phyloP scores from a whole-genome alignment of 2,329 filamentous ascomycete species.

The Pseudohalonectria lignicola region DNA sequence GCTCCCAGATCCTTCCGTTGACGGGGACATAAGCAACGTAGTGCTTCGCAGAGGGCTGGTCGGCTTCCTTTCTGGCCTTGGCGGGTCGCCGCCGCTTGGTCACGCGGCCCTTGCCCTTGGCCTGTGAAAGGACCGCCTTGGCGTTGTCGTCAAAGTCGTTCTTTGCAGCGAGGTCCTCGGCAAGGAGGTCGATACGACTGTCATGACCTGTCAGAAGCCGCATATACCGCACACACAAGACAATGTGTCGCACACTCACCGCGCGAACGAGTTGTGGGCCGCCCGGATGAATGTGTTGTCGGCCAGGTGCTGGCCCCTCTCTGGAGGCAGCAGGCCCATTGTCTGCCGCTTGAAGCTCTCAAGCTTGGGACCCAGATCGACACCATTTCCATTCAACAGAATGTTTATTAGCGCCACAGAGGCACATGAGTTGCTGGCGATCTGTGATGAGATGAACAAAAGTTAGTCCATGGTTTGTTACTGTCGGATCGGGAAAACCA shows the following conservation, averaged over 20 bases:
- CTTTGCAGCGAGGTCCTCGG: constrained; percentile 54
- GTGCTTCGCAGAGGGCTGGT: constrained; percentile 61
- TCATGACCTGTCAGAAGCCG: background rate
- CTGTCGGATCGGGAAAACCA: constrained; percentile 1
- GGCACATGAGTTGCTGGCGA: constrained; percentile 75
- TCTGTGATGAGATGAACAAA: constrained; percentile 34
- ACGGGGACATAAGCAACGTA: constrained; percentile 83
- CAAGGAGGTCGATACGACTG: constrained; percentile 65
- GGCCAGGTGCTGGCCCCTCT: constrained; percentile 66
- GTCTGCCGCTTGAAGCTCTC: constrained; percentile 65
- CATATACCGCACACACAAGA: background rate
- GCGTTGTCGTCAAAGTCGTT: constrained; percentile 34
- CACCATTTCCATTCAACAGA: constrained; percentile 65
- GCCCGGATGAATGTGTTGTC: constrained; percentile 66
- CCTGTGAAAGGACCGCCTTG: constrained; percentile 16
- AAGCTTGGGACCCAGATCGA: constrained; percentile 62
- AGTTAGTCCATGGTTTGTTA: constrained; percentile 5
- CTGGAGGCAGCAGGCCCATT: constrained; percentile 52
- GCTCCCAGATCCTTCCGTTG: constrained; percentile 68
- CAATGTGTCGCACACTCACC: constrained; percentile 26
- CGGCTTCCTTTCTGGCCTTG: constrained; percentile 20
- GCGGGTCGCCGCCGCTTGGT: constrained; percentile 13
- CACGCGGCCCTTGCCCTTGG: constrained; percentile 15
- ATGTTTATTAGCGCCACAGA: constrained; percentile 92
- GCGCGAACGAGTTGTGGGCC: constrained; percentile 81